Evolutionary conservation across 257 asterid species (phyloP).

Genomic region (Linaria vulgaris): DNA sequence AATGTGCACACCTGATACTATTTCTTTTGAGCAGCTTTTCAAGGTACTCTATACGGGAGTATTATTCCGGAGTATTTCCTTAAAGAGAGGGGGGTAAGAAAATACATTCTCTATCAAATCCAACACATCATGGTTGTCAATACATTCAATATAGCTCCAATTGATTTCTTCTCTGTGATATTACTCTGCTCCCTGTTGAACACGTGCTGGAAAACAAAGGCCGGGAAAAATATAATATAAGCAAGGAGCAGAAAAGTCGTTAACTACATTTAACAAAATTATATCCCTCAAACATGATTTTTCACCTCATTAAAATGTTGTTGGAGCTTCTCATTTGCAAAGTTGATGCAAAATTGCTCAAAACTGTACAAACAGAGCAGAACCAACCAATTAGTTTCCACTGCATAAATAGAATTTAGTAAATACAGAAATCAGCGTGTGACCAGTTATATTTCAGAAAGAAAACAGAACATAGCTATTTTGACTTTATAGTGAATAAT

Average conservation of each 20-base stretch:
- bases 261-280: conserved; percentile 27
- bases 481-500: conserved; percentile 7
- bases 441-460: not conserved
- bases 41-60: conserved; percentile 9
- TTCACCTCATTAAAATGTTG: conserved; percentile 98
- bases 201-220: conserved; percentile 72
- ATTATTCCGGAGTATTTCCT: too few relatives aligned
- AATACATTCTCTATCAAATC: conserved; percentile 94
- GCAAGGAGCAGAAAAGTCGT: conserved; percentile 7
- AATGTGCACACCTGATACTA: conserved; percentile 6
- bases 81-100: conserved; percentile 24
- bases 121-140: conserved; percentile 98
- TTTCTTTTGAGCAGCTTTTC: not conserved
- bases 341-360: conserved; percentile 99
- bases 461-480: conserved; percentile 6
- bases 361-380: conserved; percentile 53
- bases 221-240: conserved; percentile 21
- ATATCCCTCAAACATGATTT: conserved; percentile 24
- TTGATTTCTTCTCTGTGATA: conserved; percentile 84
- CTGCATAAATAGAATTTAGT: conserved; percentile 7
- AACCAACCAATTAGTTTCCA: conserved; percentile 23
- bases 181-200: conserved; percentile 99
- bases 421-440: not conserved
- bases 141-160: conserved; percentile 98
- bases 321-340: conserved; percentile 98